phyloP scores from a whole-genome alignment of 345 rosid genomes.

The Linum tenue region DNA sequence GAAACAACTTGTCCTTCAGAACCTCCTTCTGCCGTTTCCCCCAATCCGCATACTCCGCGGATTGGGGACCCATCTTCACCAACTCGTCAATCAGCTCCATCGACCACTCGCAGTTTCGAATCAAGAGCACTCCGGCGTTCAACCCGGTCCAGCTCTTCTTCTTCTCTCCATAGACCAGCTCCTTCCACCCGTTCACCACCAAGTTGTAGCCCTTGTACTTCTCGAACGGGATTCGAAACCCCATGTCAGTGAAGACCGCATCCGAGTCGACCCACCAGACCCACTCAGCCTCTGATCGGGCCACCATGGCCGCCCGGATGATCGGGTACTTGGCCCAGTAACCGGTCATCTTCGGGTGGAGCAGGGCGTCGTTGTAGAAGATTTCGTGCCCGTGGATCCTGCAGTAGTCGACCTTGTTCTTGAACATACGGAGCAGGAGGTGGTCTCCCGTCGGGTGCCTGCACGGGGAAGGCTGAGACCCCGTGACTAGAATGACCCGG shows the following conservation, averaged over 20 bases:
- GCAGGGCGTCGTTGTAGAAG: constrained; percentile 68
- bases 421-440: constrained; percentile 58
- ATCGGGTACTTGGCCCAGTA: constrained; percentile 84
- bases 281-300: constrained; percentile 98
- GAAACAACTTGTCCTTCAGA: constrained; percentile 72
- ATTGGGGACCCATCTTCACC: constrained; percentile 67
- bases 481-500: constrained; percentile 65
- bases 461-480: constrained; percentile 80
- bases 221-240: constrained; percentile 52
- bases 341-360: constrained; percentile 62
- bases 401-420: constrained; percentile 89
- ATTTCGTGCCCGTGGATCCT: constrained; percentile 76
- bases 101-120: constrained; percentile 94
- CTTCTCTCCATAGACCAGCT: constrained; percentile 33
- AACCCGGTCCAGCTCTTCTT: constrained; percentile 74
- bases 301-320: constrained; percentile 72
- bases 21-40: constrained; percentile 51
- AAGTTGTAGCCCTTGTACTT: constrained; percentile 41
- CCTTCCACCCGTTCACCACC: constrained; percentile 86
- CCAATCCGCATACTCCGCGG: constrained; percentile 47
- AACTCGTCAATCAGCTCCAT: constrained; percentile 74
- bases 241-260: constrained; percentile 90
- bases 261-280: constrained; percentile 99
- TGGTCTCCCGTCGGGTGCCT: constrained; percentile 83
- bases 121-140: constrained; percentile 76